Conservation (phyloP, 2,329 filamentous ascomycete genomes). For the Ascochyta clinopodiicola region DNA sequence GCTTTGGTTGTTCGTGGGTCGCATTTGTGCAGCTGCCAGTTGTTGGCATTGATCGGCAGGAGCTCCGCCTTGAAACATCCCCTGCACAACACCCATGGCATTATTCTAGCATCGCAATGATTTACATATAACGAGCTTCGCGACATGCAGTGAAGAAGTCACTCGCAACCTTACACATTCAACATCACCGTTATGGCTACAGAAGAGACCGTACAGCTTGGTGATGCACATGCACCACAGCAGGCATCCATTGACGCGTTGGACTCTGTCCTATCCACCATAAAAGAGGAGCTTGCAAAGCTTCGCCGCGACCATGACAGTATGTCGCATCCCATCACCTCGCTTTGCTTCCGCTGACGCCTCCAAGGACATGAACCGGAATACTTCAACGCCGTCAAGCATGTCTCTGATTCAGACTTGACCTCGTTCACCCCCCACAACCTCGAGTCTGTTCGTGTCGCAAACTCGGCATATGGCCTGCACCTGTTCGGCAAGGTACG, state of each 20-base stretch:
- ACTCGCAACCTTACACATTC: background rate
- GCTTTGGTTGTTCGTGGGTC: background rate
- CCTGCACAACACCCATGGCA: conserved; percentile 7
- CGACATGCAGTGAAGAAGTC: background rate
- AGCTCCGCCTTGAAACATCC: conserved; percentile 6
- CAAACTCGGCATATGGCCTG: conserved; percentile 40
- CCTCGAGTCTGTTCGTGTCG: conserved; percentile 39
- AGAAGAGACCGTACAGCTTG: conserved; percentile 44
- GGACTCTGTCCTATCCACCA: conserved; percentile 35
- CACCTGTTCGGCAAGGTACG: conserved; percentile 42
- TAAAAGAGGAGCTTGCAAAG: conserved; percentile 44
- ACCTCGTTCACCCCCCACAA: conserved; percentile 34
- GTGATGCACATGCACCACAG: conserved; percentile 42
- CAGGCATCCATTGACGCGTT: conserved; percentile 45
- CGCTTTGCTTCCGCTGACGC: background rate
- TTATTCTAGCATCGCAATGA: background rate
- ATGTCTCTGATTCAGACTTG: conserved; percentile 49
- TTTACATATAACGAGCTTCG: background rate
- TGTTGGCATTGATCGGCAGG: background rate
- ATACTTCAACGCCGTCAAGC: conserved; percentile 48
- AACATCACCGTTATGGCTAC: conserved; percentile 41
- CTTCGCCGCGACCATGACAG: conserved; percentile 46
- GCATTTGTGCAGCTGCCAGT: background rate
- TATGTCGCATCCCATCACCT: conserved; percentile 10
- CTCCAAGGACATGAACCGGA: conserved; percentile 44